Percentiles rank a stretch among this genome's conserved stretches.
These are phyloP conservation scores for Globisporangium orthogonon DNA, from an alignment of 352 stramenopile species.

Conservation along the genomic window DNA sequence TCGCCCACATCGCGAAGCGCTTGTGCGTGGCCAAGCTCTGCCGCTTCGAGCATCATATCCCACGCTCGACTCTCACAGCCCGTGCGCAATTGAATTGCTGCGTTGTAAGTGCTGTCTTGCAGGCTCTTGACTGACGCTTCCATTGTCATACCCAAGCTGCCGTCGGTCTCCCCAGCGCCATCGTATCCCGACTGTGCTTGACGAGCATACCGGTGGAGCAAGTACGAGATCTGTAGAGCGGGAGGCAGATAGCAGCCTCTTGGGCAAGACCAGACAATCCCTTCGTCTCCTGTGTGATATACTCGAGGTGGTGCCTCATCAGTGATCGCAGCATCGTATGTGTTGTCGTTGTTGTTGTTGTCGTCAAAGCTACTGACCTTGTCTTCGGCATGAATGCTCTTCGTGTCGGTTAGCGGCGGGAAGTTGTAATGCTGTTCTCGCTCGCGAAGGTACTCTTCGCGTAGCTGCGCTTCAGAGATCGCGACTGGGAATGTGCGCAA, in stretches of 20 bases:
- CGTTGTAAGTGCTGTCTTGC: slow-evolving; percentile 9
- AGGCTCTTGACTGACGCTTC: slow-evolving; percentile 4
- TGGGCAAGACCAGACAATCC: not conserved
- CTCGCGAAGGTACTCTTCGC: slow-evolving; percentile 19
- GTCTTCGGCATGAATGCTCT: no score
- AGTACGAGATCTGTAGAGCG: slow-evolving; percentile 29
- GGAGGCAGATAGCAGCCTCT: no score
- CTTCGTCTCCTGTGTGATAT: not conserved
- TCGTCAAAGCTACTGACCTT: not conserved
- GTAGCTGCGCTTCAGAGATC: slow-evolving; percentile 25
- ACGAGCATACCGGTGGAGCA: slow-evolving; percentile 18
- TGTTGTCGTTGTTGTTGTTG: not conserved
- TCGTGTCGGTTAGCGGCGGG: not conserved
- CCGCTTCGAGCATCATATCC: slow-evolving; percentile 28
- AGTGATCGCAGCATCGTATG: not conserved
- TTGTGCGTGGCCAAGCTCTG: slow-evolving; percentile 22
- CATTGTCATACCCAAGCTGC: not conserved
- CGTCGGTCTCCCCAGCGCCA: not conserved
- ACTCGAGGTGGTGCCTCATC: not conserved
- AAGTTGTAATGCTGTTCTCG: slow-evolving; percentile 23
- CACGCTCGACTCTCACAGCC: slow-evolving; percentile 20
- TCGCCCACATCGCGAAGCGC: slow-evolving; percentile 25
- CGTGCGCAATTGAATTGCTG: slow-evolving; percentile 2
- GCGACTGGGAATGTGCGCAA: slow-evolving; percentile 33
- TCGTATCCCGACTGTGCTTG: not conserved